A percentile compares a stretch with the other conserved stretches of the same genome.
phyloP scores from a whole-genome alignment of 2,329 filamentous ascomycete species.

The Exutisphaerella laricina region DNA sequence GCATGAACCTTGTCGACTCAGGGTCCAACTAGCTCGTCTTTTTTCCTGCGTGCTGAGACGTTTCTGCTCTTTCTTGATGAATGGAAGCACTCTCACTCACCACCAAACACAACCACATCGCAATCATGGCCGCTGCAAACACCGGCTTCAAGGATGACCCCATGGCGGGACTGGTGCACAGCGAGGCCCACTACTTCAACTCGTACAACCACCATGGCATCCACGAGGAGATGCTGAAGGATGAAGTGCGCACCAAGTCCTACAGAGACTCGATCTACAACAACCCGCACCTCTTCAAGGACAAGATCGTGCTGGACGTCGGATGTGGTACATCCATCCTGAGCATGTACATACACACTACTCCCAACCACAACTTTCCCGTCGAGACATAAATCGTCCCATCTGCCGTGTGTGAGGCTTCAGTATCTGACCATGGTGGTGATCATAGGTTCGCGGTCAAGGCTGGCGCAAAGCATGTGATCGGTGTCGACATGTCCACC shows the following conservation, averaged over 20 bases:
- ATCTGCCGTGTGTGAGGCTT: conserved; percentile 7
- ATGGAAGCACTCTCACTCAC: too few species aligned
- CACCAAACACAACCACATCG: too few species aligned
- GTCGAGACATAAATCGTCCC: background rate
- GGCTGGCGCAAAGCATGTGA: conserved; percentile 96
- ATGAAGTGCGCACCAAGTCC: conserved; percentile 91
- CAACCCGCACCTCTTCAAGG: conserved; percentile 89
- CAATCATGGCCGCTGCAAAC: conserved; percentile 6
- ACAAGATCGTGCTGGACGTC: conserved; percentile 92
- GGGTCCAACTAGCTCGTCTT: too few species aligned
- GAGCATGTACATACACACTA: conserved; percentile 68
- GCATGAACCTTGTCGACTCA: too few species aligned
- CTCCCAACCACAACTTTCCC: conserved; percentile 1
- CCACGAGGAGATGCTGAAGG: conserved; percentile 99
- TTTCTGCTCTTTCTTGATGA: too few species aligned
- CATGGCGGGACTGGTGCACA: conserved; percentile 73
- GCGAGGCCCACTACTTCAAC: conserved; percentile 99
- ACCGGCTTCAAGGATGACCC: conserved; percentile 20
- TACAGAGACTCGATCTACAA: conserved; percentile 98
- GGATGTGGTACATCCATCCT: conserved; percentile 97
- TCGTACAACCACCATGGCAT: conserved; percentile 73
- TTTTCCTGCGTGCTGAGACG: too few species aligned
- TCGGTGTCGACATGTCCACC: conserved; percentile 98
- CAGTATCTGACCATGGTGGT: too few species aligned
- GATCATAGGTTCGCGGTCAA: conserved; percentile 93